phyloP scores from a whole-genome alignment of 1,284 basidiomycete species.

The Cutaneotrichosporon dermatis region DNA sequence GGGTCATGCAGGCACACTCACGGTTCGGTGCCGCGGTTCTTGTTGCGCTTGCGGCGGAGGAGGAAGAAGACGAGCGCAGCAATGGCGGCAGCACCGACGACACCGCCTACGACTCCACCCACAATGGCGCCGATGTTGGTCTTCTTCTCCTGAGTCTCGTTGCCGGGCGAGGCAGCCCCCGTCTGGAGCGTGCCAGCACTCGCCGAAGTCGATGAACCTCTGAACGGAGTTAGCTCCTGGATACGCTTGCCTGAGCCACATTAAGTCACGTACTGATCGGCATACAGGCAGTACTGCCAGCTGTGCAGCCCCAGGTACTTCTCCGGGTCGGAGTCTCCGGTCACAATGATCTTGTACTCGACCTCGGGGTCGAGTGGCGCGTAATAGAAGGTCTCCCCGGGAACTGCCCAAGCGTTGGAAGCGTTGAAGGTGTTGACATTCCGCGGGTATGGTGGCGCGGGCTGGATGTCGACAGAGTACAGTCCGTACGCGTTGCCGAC shows the following conservation, averaged over 20 bases:
- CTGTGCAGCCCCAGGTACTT: neutral
- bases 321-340: neutral
- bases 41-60: slow-evolving; percentile 24
- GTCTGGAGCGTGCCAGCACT: too few relatives aligned
- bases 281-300: neutral
- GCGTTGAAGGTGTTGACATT: neutral
- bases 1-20: neutral
- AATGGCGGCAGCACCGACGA: slow-evolving; percentile 35
- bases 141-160: neutral
- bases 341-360: neutral
- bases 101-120: slow-evolving; percentile 49
- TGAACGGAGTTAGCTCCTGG: too few relatives aligned
- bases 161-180: too few relatives aligned
- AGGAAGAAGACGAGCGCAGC: slow-evolving; percentile 41
- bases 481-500: neutral
- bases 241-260: too few relatives aligned
- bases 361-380: neutral
- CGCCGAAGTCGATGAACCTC: too few relatives aligned
- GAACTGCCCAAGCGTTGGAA: neutral
- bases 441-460: neutral
- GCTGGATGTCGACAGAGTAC: neutral
- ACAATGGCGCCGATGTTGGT: slow-evolving; percentile 44
- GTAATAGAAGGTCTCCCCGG: neutral
- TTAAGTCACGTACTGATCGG: neutral
- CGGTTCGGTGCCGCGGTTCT: neutral